phyloP scores from a whole-genome alignment of 1,284 basidiomycete species.

The Fomitiporia mediterranea region DNA sequence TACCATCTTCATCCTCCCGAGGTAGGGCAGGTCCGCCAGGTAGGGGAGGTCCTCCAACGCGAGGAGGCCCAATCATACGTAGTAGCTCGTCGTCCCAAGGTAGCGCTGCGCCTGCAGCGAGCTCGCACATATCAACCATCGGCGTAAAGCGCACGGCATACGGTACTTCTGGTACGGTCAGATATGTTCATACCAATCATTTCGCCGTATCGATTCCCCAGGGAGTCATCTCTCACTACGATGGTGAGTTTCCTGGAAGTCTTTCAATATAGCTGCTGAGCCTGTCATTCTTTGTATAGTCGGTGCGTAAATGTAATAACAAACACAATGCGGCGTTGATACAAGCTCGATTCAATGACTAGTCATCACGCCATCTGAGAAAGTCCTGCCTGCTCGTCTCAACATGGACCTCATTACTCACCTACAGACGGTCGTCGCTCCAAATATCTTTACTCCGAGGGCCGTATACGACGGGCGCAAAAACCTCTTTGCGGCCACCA shows the following conservation, averaged over 20 bases:
- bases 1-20: constrained; percentile 23
- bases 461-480: constrained; percentile 75
- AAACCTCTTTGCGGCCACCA: constrained; percentile 59
- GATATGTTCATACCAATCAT: constrained; percentile 61
- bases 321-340: constrained; percentile 16
- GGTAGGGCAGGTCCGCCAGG: constrained; percentile 16
- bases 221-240: constrained; percentile 65
- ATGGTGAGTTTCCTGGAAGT: constrained; percentile 43
- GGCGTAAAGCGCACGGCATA: constrained; percentile 63
- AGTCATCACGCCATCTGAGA: constrained; percentile 65
- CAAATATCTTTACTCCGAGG: constrained; percentile 56
- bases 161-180: constrained; percentile 48
- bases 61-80: constrained; percentile 25
- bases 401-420: constrained; percentile 63
- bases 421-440: constrained; percentile 52
- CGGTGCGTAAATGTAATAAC: constrained; percentile 39
- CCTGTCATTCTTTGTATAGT: constrained; percentile 35
- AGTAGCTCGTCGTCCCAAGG: constrained; percentile 26
- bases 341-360: constrained; percentile 8
- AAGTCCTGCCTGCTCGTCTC: constrained; percentile 54
- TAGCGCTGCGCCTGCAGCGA: constrained; percentile 19
- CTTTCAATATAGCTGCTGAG: constrained; percentile 15
- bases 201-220: constrained; percentile 57
- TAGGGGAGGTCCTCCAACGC: constrained; percentile 26
- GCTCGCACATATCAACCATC: constrained; percentile 45